Evolutionary conservation across 768 basidiomycete species (phyloP), one percentile per base, ranked within the genome.

Genomic region (Neoboletus magnificus): DNA sequence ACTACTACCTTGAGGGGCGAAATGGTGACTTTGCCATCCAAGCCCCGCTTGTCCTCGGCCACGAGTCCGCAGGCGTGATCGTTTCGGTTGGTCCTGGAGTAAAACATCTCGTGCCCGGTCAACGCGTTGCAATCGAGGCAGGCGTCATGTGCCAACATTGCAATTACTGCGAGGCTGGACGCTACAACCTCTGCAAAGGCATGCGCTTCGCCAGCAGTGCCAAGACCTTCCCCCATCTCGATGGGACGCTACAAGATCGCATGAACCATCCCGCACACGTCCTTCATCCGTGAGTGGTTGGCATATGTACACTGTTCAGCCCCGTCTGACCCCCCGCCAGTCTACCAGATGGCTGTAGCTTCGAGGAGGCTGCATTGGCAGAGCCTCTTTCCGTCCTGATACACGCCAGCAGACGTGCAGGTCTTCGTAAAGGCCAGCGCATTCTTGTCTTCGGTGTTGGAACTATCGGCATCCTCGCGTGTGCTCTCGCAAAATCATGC

Each of bases 351-450:
- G 75, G 70, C 62, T 83, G 86, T 69, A 79, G 86, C 36, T 91
- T 85, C 65, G 89, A 93, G 59, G 81, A 84, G 61, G 95, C 90
- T 20, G 85, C 94, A 7, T 81, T 98, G 56, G 93, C 94, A 10
- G 96, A 98, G 70, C 96, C 96, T 25, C 86, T 98, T 55, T 92
- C 91, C 43, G 96, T 98, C 63, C 80, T 95, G 63, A 79, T 96
- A 50, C 83, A 85, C 56, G 83, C 83, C 29, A 73, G 76, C 7
- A 75, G 79, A 40, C 79, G 83, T 37, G 77, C 77, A 9, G 44
- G 69, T 43, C 71, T 77, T 54, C 54, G 61, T 33, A 64, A 78
- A 9, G 85, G 86, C 32, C 84, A 91, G 54, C 77, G 83, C 48
- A 84, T 96, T 44, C 86, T 97, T 58, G 88, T 98, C 50, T 88